Evolutionary conservation across 805 yeast genomes (phyloP), one percentile per base, ranked within the genome.

Genomic region (Wickerhamiella siamensis): DNA sequence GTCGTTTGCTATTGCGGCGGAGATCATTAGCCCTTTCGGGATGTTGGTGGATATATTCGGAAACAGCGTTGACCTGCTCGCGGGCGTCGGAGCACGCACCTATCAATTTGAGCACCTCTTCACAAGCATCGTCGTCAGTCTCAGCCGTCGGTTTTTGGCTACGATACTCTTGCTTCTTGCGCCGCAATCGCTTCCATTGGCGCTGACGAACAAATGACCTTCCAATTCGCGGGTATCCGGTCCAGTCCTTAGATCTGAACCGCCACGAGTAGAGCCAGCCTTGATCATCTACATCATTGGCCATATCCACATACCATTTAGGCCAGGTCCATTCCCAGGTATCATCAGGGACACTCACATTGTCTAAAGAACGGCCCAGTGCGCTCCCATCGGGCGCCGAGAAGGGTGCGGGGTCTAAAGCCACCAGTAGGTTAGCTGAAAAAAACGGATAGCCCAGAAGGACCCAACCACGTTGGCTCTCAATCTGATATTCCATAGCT

Each of bases 221-320:
- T 45, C 71, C 62, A 47, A 66, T 64, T 37, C 68, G 65, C 51
- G 70, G 72, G 22, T 54, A 46, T 3, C 82, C 83, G 50, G 75
- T 73, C 94, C 94, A 82, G 36, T 57, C 54, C 20, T 49, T 51
- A 17, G 71, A 60, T 8, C 62, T 56, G 45, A 77, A 71, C 19
- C 67, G 49, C 59, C 71, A 63, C 43, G 80, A 67, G 53, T 82
- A 83, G 26, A 69, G 56, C 94, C 94, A 82, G n/a, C 94, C 94
- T 52, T 78, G 81, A 51, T 80, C 87, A 56, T 82, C 94, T 17
- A 74, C 79, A 52, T 80, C 84, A 33, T 62, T 60, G 4, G 61
- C 54, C 88, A 83, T 78, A 44, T 77, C 66, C 2, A 79, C 77
- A 51, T 75, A 77, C 93, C 93, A 82, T 42, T 67, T 63, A 12